These are phyloP conservation scores for Talaromyces thailandensis DNA, from an alignment of 495 filamentous ascomycete species.

Conservation along the genomic window DNA sequence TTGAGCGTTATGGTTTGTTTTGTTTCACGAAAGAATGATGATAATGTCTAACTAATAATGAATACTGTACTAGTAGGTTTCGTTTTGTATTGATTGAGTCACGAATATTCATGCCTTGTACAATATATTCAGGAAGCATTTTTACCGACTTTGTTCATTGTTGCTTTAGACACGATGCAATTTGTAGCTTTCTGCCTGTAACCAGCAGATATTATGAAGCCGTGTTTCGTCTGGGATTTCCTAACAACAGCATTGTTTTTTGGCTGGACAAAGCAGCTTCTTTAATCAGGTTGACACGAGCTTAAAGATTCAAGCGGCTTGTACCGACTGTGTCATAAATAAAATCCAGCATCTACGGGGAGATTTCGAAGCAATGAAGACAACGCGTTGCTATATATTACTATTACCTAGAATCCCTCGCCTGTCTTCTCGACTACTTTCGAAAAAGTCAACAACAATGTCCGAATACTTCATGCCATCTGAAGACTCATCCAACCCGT, in stretches of 20 bases:
- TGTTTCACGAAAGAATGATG: background rate
- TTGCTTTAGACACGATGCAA: background rate
- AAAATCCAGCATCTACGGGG: background rate
- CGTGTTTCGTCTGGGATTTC: background rate
- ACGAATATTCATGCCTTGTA: background rate
- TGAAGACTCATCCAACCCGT: background rate
- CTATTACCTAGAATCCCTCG: background rate
- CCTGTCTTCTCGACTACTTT: background rate
- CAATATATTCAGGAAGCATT: background rate
- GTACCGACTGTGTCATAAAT: background rate
- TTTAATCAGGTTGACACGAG: background rate
- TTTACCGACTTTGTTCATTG: background rate
- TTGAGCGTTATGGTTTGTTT: conserved; percentile 17
- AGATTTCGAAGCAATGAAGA: background rate
- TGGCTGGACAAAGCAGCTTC: background rate
- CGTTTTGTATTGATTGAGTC: background rate
- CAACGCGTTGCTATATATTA: background rate
- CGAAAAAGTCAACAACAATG: background rate
- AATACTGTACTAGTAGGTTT: background rate
- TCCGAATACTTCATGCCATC: background rate
- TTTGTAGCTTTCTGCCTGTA: background rate
- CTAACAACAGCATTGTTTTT: background rate
- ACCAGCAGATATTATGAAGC: background rate
- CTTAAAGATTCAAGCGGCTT: background rate
- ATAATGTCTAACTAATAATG: background rate